Percentiles rank a stretch among this genome's conserved stretches.
Conservation (phyloP, 345 rosid species). For the Orychophragmus violaceus region DNA sequence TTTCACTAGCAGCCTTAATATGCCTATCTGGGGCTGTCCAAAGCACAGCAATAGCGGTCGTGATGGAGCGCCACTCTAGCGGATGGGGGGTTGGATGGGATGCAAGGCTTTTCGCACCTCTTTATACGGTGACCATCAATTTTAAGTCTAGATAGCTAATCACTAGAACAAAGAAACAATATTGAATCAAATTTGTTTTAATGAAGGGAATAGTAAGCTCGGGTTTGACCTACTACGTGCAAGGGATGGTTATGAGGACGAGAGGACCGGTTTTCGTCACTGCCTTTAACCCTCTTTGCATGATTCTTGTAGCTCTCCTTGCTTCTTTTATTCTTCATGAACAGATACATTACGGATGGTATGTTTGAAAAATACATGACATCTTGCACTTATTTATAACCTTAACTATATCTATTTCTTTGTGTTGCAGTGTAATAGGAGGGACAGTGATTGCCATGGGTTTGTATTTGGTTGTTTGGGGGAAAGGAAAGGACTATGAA, state of each 20-base stretch:
- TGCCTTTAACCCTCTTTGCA: slow-evolving; percentile 73
- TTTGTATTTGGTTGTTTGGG: slow-evolving; percentile 60
- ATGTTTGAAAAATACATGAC: not conserved
- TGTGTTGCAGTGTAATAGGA: slow-evolving; percentile 46
- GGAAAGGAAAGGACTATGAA: slow-evolving; percentile 52
- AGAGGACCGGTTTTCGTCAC: slow-evolving; percentile 78
- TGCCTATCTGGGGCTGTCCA: slow-evolving; percentile 61
- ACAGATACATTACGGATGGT: slow-evolving; percentile 68
- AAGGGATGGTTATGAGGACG: slow-evolving; percentile 66
- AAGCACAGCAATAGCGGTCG: slow-evolving; percentile 43
- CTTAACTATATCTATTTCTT: not conserved
- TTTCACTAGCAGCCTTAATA: slow-evolving; percentile 57
- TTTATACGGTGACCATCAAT: slow-evolving; percentile 43
- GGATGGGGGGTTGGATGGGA: slow-evolving; percentile 75
- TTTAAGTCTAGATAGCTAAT: not conserved
- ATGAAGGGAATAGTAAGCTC: slow-evolving; percentile 58
- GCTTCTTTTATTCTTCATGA: slow-evolving; percentile 51
- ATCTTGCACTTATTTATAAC: not conserved
- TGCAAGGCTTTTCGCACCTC: slow-evolving; percentile 58
- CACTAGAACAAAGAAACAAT: not conserved
- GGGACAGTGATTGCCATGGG: slow-evolving; percentile 56
- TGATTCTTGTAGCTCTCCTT: slow-evolving; percentile 58
- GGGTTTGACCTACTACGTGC: slow-evolving; percentile 65
- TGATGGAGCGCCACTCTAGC: slow-evolving; percentile 38
- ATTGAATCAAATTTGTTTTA: not conserved